phyloP scores from a whole-genome alignment of 805 yeast species.

The Nakazawaea anatomiae region DNA sequence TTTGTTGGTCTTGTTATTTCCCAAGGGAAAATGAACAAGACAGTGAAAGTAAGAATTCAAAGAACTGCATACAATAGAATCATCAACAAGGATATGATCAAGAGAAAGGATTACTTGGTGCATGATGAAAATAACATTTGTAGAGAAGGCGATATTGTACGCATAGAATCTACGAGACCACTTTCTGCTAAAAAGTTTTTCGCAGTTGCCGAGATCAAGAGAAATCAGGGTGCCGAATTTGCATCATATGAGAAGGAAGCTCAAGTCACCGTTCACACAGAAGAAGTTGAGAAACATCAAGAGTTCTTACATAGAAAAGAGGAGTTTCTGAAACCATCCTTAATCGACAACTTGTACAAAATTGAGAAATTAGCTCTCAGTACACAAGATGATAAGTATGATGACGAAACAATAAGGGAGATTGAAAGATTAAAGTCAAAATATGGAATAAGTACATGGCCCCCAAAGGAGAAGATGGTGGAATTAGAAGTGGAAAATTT shows the following conservation, averaged over 20 bases:
- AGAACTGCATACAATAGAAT: conserved; percentile 65
- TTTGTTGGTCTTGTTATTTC: conserved; percentile 90
- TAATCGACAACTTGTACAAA: conserved; percentile 24
- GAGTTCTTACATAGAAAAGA: conserved; percentile 49
- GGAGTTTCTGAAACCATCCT: conserved; percentile 16
- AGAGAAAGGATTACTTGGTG: conserved; percentile 78
- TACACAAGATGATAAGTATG: conserved; percentile 10
- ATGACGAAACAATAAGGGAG: conserved; percentile 27
- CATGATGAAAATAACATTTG: conserved; percentile 92
- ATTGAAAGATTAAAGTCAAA: conserved; percentile 34
- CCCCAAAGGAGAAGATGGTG: conserved; percentile 35
- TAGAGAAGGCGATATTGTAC: conserved; percentile 91
- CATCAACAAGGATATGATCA: conserved; percentile 70
- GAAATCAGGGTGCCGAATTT: conserved; percentile 87
- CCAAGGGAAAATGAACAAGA: conserved; percentile 94
- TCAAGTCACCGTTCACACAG: conserved; percentile 55
- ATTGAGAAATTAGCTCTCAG: conserved; percentile 13
- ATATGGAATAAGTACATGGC: conserved; percentile 41
- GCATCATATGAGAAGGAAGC: conserved; percentile 74
- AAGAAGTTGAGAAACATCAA: conserved; percentile 52
- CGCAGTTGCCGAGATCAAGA: conserved; percentile 88
- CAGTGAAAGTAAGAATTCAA: conserved; percentile 88
- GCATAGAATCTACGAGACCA: conserved; percentile 87
- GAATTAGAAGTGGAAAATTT: conserved; percentile 27
- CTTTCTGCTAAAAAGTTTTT: conserved; percentile 76